phyloP scores from a whole-genome alignment of 345 rosid genomes.

The Draba incana region DNA sequence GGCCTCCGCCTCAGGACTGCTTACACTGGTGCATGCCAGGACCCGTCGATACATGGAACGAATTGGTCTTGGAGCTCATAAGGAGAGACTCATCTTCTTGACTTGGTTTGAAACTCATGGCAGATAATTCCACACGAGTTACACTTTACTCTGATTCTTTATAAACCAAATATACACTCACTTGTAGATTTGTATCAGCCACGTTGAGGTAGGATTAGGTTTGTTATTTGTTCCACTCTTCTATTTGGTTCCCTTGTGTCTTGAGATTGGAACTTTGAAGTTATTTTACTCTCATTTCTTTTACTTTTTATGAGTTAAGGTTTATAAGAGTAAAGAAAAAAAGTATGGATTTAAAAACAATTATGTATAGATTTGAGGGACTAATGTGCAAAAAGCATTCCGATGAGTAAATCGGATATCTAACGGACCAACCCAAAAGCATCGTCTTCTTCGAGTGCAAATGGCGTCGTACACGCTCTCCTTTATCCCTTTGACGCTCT shows the following conservation, averaged over 20 bases:
- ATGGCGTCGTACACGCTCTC: constrained; percentile 64
- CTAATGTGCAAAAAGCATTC: neutral
- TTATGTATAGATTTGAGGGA: constrained; percentile 1
- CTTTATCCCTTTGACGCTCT: constrained; percentile 47
- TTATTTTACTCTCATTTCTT: neutral
- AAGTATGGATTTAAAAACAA: neutral
- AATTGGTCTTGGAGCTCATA: constrained; percentile 76
- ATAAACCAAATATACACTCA: constrained; percentile 25
- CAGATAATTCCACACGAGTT: constrained; percentile 14
- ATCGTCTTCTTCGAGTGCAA: constrained; percentile 8
- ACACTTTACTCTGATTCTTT: constrained; percentile 15
- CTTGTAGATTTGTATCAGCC: constrained; percentile 26
- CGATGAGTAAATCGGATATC: neutral
- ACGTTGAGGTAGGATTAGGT: constrained; percentile 30
- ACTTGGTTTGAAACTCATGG: constrained; percentile 13
- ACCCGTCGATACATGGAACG: constrained; percentile 96
- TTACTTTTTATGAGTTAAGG: too few relatives aligned
- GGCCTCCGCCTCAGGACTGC: constrained; percentile 97
- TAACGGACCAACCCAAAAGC: neutral
- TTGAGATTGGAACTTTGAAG: constrained; percentile 20
- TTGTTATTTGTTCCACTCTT: constrained; percentile 23
- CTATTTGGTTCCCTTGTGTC: constrained; percentile 12
- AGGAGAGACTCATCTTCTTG: constrained; percentile 58
- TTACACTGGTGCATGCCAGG: constrained; percentile 99
- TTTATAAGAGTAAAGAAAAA: too few relatives aligned